A percentile compares a stretch with the other conserved stretches of the same genome.
Conservation (phyloP, 306 rosid genomes). For the Urtica urens region DNA sequence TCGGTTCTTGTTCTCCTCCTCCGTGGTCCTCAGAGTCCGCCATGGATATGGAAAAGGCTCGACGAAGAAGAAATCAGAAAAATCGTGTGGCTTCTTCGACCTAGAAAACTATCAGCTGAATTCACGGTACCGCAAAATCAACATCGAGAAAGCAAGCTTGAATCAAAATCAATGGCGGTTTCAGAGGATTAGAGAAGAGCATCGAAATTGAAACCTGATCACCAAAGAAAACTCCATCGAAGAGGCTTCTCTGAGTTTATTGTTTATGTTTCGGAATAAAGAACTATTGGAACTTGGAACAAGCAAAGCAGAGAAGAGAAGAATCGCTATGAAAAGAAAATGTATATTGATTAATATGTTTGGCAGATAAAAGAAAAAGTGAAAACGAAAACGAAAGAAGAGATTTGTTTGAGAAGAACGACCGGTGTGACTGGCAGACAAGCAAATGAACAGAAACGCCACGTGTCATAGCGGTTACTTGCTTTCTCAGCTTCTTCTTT, state of each 20-base stretch:
- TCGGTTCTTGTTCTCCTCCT: constrained; percentile 1
- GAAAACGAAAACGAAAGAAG: neutral
- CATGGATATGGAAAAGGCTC: constrained; percentile 15
- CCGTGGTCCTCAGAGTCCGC: constrained; percentile 17
- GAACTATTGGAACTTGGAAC: neutral
- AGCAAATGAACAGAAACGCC: neutral
- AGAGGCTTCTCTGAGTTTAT: no score
- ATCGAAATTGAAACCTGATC: no score
- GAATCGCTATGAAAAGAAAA: neutral
- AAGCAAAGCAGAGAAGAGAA: neutral
- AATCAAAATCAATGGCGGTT: no score
- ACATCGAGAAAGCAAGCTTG: no score
- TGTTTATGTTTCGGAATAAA: no score
- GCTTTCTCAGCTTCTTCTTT: neutral
- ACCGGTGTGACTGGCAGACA: constrained; percentile 23
- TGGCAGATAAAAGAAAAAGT: neutral
- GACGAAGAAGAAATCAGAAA: no score
- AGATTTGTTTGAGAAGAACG: constrained; percentile 11
- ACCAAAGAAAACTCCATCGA: no score
- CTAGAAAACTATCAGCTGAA: no score
- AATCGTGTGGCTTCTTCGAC: no score
- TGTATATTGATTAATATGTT: neutral
- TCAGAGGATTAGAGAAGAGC: no score
- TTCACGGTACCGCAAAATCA: no score
- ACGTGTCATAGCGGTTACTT: constrained; percentile 17